phyloP scores from a whole-genome alignment of 371 early-diverging fungal species.

The Mucor circinelloides region DNA sequence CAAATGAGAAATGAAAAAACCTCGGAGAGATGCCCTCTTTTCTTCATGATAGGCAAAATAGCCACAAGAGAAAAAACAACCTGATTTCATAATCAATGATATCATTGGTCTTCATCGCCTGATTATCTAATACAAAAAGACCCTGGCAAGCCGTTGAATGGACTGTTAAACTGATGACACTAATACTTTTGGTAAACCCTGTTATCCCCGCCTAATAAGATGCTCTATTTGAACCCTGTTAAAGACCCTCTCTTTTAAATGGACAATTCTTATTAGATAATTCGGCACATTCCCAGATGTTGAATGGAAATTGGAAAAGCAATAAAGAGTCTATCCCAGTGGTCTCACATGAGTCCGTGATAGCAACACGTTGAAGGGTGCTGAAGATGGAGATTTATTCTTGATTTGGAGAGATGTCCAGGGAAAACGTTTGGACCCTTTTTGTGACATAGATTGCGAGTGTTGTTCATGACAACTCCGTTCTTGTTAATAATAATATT shows the following conservation, averaged over 20 bases:
- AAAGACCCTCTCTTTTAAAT: background rate
- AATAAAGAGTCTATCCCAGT: too few species aligned
- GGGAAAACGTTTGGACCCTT: too few species aligned
- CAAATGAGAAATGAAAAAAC: background rate
- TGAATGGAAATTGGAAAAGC: too few species aligned
- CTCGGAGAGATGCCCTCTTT: background rate
- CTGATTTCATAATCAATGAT: slow-evolving; percentile 1
- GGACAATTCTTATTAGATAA: background rate
- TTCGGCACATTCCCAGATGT: background rate
- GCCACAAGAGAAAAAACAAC: slow-evolving; percentile 11
- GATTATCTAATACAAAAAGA: background rate
- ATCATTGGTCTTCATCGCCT: background rate
- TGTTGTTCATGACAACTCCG: too few species aligned
- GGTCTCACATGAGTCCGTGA: too few species aligned
- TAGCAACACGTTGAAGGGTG: too few species aligned
- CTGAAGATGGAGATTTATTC: too few species aligned
- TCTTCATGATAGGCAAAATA: slow-evolving; percentile 8
- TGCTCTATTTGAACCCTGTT: background rate
- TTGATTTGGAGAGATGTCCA: too few species aligned
- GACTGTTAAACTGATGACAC: background rate
- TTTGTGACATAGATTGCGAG: too few species aligned
- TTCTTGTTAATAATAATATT: too few species aligned
- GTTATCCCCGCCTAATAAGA: background rate
- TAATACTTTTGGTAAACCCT: background rate
- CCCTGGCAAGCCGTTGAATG: slow-evolving; percentile 6